Evolutionary conservation across 495 filamentous ascomycete species (phyloP).

Genomic region (Cudoniella acicularis): DNA sequence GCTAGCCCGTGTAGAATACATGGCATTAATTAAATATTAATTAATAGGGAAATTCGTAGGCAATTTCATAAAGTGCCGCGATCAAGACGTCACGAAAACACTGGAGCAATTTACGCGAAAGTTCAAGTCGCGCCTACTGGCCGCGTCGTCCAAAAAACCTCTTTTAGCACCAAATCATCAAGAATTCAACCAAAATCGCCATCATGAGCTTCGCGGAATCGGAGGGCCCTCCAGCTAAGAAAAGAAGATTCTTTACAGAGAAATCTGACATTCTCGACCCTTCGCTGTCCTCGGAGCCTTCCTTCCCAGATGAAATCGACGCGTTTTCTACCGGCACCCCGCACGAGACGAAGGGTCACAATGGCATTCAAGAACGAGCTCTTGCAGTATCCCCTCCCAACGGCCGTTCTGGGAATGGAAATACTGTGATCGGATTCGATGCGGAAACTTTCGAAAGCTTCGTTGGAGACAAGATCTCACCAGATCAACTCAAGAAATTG

Average conservation of each 20-base stretch:
- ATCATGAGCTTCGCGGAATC: slow-evolving; percentile 53
- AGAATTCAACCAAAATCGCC: slow-evolving; percentile 1
- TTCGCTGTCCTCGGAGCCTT: slow-evolving; percentile 14
- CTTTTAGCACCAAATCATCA: slow-evolving; percentile 3
- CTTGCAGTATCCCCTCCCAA: not conserved
- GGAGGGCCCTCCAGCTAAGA: slow-evolving; percentile 69
- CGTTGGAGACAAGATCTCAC: slow-evolving; percentile 60
- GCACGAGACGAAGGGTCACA: not conserved
- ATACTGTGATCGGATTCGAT: slow-evolving; percentile 66
- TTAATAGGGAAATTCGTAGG: not conserved
- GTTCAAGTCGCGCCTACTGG: slow-evolving; percentile 25
- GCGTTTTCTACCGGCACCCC: slow-evolving; percentile 10
- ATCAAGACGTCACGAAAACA: slow-evolving; percentile 23
- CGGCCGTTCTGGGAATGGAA: not conserved
- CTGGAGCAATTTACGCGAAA: slow-evolving; percentile 38
- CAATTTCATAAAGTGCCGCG: no score
- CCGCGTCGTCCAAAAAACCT: slow-evolving; percentile 37
- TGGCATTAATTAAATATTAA: slow-evolving; percentile 6
- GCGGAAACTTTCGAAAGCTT: slow-evolving; percentile 64
- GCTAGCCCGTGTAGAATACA: slow-evolving; percentile 22
- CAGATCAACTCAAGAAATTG: slow-evolving; percentile 47
- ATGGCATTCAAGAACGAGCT: not conserved
- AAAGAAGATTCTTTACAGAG: slow-evolving; percentile 76
- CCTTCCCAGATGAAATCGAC: slow-evolving; percentile 20
- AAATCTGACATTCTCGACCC: slow-evolving; percentile 30